These are phyloP conservation scores for Phytophthora idaei DNA, from an alignment of 352 stramenopile genomes.

Conservation along the genomic window DNA sequence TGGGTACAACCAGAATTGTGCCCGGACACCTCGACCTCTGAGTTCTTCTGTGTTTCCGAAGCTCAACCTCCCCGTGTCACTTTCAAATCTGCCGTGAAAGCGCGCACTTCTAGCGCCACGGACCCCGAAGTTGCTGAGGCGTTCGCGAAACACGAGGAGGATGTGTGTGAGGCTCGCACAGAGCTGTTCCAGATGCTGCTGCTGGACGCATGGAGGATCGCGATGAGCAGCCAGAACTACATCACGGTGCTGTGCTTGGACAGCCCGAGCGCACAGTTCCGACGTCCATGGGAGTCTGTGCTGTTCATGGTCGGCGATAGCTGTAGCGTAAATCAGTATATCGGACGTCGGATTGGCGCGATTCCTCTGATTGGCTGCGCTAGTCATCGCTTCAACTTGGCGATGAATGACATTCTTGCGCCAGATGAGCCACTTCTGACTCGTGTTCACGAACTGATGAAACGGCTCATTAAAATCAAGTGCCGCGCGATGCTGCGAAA, in stretches of 20 bases:
- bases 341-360: too few relatives aligned
- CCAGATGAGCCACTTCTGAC: too few relatives aligned
- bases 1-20: neutral
- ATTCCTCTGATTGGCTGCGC: too few relatives aligned
- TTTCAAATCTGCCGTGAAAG: neutral
- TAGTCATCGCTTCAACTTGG: too few relatives aligned
- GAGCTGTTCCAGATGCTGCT: neutral
- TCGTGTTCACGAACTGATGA: too few relatives aligned
- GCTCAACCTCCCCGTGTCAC: neutral
- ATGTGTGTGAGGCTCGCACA: neutral
- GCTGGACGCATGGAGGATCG: neutral
- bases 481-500: too few relatives aligned
- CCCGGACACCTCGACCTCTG: neutral
- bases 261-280: too few relatives aligned
- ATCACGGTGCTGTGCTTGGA: neutral
- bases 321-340: too few relatives aligned
- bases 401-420: too few relatives aligned
- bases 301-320: too few relatives aligned
- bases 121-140: neutral
- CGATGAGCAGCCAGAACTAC: neutral
- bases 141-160: neutral
- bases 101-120: neutral
- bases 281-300: too few relatives aligned
- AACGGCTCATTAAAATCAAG: too few relatives aligned
- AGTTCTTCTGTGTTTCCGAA: neutral